A percentile compares a stretch with the other conserved stretches of the same genome.
Evolutionary conservation across 2,329 filamentous ascomycete genomes (phyloP).

Genomic region (Fusarium papillatum): DNA sequence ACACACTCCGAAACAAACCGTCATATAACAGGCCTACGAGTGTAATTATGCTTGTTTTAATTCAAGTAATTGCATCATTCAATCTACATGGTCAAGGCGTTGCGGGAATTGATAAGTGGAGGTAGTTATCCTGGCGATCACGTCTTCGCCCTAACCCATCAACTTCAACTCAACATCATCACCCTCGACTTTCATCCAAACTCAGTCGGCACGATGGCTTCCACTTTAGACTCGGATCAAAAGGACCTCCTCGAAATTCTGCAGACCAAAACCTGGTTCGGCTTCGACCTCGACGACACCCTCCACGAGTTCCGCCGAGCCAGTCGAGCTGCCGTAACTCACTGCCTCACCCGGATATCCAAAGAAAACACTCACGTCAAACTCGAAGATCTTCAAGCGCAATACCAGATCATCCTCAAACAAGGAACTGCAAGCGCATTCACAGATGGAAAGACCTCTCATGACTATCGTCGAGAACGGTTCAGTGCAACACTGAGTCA

Average conservation of each 20-base stretch:
- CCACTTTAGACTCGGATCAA: accelerated
- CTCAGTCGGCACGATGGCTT: constrained; percentile 2
- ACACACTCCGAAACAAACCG: not conserved
- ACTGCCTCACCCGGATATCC: constrained; percentile 48
- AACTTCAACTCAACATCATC: not conserved
- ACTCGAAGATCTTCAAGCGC: constrained; percentile 26
- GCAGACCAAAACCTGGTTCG: constrained; percentile 51
- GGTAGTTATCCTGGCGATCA: not conserved
- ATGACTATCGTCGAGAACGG: constrained; percentile 56
- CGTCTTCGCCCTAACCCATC: not conserved
- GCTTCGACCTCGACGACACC: constrained; percentile 64
- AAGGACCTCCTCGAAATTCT: not conserved
- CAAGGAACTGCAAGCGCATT: constrained; percentile 55
- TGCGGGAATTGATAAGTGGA: not conserved
- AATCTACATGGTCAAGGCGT: not conserved
- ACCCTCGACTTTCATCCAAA: not conserved
- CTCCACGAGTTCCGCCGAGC: constrained; percentile 60
- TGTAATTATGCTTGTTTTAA: too few species aligned
- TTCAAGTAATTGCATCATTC: too few species aligned
- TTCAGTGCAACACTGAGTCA: constrained; percentile 51
- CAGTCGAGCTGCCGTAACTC: constrained; percentile 50
- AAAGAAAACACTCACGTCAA: not conserved
- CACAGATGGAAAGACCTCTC: constrained; percentile 57
- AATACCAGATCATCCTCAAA: constrained; percentile 51
- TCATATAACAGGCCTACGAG: accelerated